Evolutionary conservation across 805 yeast species (phyloP).

Genomic region (Scheffersomyces ergatensis): DNA sequence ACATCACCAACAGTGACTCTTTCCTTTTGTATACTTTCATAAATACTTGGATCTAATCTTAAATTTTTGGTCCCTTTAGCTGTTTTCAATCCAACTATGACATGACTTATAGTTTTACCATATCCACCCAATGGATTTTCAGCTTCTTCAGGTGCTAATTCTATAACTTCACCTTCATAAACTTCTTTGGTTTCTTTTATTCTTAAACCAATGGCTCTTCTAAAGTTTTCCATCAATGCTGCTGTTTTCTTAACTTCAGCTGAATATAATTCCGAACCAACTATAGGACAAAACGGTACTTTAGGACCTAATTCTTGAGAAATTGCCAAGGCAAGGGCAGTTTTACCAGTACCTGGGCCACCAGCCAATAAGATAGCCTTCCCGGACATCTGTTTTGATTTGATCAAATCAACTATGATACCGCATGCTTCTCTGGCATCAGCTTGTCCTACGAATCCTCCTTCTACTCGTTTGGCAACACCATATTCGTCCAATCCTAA

Average conservation of each 20-base stretch:
- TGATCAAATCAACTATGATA: conserved; percentile 87
- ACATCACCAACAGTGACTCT: conserved; percentile 95
- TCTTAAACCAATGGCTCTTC: conserved; percentile 94
- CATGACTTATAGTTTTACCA: conserved; percentile 95
- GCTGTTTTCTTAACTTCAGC: conserved; percentile 98
- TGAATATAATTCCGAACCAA: conserved; percentile 89
- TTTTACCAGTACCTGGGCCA: conserved; percentile 97
- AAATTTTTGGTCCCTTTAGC: conserved; percentile 88
- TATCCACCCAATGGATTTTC: conserved; percentile 97
- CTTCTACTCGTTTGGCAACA: conserved; percentile 76
- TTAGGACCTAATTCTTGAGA: conserved; percentile 96
- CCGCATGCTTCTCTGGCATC: conserved; percentile 92
- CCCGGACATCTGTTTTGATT: conserved; percentile 89
- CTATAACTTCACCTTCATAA: conserved; percentile 97
- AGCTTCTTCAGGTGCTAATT: conserved; percentile 91
- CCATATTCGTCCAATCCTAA: conserved; percentile 92
- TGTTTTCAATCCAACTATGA: conserved; percentile 87
- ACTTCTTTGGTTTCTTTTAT: conserved; percentile 97
- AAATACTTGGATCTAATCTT: conserved; percentile 88
- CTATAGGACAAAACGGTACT: conserved; percentile 97
- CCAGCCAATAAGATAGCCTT: conserved; percentile 96
- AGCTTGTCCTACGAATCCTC: conserved; percentile 81
- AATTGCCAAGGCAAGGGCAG: conserved; percentile 93
- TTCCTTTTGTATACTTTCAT: conserved; percentile 93
- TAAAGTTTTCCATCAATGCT: conserved; percentile 91